Evolutionary conservation across 129 eudicot genomes (phyloP).

Genomic region (Escallonia rubra): DNA sequence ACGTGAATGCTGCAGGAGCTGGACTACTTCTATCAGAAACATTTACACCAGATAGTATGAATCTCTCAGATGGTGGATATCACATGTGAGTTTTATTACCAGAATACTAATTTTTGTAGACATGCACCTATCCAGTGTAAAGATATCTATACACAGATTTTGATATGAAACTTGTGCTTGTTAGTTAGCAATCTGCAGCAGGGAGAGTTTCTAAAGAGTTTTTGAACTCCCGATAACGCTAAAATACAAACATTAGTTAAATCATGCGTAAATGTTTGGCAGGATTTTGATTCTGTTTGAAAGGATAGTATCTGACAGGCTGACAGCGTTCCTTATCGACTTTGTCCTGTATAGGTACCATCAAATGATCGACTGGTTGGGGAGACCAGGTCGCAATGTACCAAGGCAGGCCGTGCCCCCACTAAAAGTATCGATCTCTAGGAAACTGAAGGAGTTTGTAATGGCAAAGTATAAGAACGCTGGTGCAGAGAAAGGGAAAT

Average conservation of each 20-base stretch:
- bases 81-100: slow-evolving; percentile 48
- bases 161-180: not conserved
- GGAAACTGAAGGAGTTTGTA: slow-evolving; percentile 73
- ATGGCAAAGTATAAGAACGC: slow-evolving; percentile 64
- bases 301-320: not conserved
- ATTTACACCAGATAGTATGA: slow-evolving; percentile 57
- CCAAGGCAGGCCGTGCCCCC: slow-evolving; percentile 77
- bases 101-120: not conserved
- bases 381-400: slow-evolving; percentile 62
- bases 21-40: slow-evolving; percentile 74
- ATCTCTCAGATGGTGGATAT: slow-evolving; percentile 84
- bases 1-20: slow-evolving; percentile 92
- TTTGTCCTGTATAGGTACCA: slow-evolving; percentile 49
- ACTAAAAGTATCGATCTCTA: slow-evolving; percentile 68
- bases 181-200: not conserved
- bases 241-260: not conserved
- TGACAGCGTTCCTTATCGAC: not conserved
- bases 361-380: slow-evolving; percentile 87
- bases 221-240: not conserved
- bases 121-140: not conserved
- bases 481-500: slow-evolving; percentile 78
- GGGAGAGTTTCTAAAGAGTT: not conserved
- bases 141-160: not conserved
- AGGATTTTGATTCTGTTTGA: not conserved
- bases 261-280: not conserved